A percentile compares a stretch with the other conserved stretches of the same genome.
Evolutionary conservation across 148 eudicot species (phyloP).

Genomic region (Oxyria digyna): DNA sequence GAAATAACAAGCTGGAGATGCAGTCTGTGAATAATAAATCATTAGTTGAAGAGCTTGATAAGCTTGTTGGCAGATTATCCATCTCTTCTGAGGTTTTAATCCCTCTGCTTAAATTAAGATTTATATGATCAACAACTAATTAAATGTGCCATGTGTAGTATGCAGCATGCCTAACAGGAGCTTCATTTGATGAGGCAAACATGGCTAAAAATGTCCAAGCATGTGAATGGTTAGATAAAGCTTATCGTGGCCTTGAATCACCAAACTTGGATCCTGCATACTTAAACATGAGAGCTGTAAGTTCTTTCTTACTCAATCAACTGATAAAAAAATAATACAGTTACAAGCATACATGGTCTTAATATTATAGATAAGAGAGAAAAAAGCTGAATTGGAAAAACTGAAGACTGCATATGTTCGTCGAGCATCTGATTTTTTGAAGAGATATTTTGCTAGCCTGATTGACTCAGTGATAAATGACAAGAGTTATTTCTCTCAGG

Average conservation of each 20-base stretch:
- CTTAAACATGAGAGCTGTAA: conserved; percentile 75
- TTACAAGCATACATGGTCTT: not conserved
- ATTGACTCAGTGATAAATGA: conserved; percentile 95
- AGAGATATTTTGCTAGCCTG: conserved; percentile 79
- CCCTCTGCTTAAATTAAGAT: not conserved
- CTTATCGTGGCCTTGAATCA: conserved; percentile 61
- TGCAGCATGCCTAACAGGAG: conserved; percentile 72
- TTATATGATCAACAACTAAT: not conserved
- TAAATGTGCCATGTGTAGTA: conserved; percentile 32
- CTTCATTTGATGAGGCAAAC: conserved; percentile 81
- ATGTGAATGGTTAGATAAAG: conserved; percentile 85
- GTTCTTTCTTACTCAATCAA: conserved; percentile 10
- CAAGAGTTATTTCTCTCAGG: conserved; percentile 97
- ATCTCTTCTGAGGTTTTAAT: conserved; percentile 69
- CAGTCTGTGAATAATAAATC: conserved; percentile 83
- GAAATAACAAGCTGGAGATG: conserved; percentile 94
- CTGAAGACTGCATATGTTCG: conserved; percentile 62
- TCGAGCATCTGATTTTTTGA: conserved; percentile 85
- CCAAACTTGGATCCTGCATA: conserved; percentile 67
- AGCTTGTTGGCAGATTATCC: conserved; percentile 75
- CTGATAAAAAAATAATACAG: no score
- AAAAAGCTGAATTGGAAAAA: conserved; percentile 74
- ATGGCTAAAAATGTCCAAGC: conserved; percentile 83
- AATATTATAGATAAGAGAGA: conserved; percentile 61
- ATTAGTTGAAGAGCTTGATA: conserved; percentile 85